Evolutionary conservation across 2,329 filamentous ascomycete genomes (phyloP).

Genomic region (Beauveria australis): DNA sequence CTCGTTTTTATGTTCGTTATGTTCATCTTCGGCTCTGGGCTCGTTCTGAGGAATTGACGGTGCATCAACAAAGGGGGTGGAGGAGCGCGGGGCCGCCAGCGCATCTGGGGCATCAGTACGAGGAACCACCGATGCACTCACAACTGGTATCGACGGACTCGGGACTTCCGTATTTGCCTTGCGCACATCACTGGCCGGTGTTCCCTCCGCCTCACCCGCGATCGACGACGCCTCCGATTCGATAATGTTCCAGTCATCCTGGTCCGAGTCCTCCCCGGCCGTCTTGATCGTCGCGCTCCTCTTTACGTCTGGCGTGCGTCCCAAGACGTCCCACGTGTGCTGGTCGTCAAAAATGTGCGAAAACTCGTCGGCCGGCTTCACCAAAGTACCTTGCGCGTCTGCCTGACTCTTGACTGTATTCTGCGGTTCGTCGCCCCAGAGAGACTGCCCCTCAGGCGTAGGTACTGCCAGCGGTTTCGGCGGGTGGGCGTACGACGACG

Average conservation of each 20-base stretch:
- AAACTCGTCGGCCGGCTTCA: constrained; percentile 22
- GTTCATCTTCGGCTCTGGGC: background rate
- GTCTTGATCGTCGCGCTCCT: constrained; percentile 35
- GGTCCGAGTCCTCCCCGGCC: constrained; percentile 11
- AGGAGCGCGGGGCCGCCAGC: background rate
- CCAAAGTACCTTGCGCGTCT: constrained; percentile 13
- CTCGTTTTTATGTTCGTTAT: background rate
- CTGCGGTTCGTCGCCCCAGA: constrained; percentile 32
- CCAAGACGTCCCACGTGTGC: constrained; percentile 43
- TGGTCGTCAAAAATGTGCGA: constrained; percentile 25
- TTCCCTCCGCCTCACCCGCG: background rate
- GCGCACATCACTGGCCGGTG: background rate
- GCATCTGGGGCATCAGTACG: background rate
- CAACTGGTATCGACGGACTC: background rate
- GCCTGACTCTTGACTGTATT: constrained; percentile 19
- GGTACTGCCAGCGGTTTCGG: constrained; percentile 26
- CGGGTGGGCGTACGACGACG: constrained; percentile 27
- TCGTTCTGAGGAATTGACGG: background rate
- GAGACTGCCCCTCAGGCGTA: constrained; percentile 22
- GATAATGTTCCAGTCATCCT: constrained; percentile 45
- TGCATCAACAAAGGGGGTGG: background rate
- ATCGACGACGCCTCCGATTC: constrained; percentile 31
- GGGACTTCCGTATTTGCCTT: background rate
- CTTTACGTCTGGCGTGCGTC: constrained; percentile 17
- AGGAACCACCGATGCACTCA: background rate